Percentiles rank a stretch among this genome's conserved stretches.
phyloP scores from a whole-genome alignment of 2,329 filamentous ascomycete species.

The Didymella pinodella region DNA sequence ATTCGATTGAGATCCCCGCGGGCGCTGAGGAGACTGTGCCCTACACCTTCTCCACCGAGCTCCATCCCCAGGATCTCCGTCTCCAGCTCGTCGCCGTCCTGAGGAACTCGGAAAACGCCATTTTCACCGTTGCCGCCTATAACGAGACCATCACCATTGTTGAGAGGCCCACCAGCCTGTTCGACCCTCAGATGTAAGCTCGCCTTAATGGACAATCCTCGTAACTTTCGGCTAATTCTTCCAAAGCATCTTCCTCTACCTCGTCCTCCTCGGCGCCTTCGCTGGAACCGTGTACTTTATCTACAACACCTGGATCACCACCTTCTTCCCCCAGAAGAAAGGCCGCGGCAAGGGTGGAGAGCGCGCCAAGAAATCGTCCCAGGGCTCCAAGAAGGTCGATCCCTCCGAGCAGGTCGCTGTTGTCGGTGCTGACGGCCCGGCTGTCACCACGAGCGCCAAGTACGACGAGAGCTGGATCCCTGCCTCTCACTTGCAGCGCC shows the following conservation, averaged over 20 bases:
- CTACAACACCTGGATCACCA: constrained; percentile 97
- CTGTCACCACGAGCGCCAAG: constrained; percentile 73
- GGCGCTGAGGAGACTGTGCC: constrained; percentile 79
- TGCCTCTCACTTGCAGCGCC: constrained; percentile 85
- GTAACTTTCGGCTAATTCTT: constrained; percentile 20
- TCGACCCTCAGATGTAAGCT: constrained; percentile 93
- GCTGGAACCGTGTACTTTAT: constrained; percentile 89
- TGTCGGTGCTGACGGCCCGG: constrained; percentile 74
- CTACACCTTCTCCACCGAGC: constrained; percentile 86
- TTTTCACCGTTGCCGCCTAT: constrained; percentile 81
- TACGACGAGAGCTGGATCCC: constrained; percentile 97
- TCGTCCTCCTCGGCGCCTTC: constrained; percentile 83
- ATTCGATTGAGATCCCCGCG: constrained; percentile 75
- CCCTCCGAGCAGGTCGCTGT: constrained; percentile 65
- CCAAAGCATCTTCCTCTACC: constrained; percentile 91
- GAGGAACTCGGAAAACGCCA: constrained; percentile 68
- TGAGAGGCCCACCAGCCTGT: constrained; percentile 87
- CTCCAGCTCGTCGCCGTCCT: constrained; percentile 81
- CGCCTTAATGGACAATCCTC: not conserved
- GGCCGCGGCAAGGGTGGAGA: constrained; percentile 69
- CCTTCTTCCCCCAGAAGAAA: constrained; percentile 88
- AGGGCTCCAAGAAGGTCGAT: constrained; percentile 73
- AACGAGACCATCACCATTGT: constrained; percentile 86
- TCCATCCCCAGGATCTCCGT: constrained; percentile 88
- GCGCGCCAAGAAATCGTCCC: constrained; percentile 67